Evolutionary conservation across 202 grass and related monocot species (phyloP), one percentile per base, ranked within the genome.

Genomic region (Thinopyrum obtusiflorum): DNA sequence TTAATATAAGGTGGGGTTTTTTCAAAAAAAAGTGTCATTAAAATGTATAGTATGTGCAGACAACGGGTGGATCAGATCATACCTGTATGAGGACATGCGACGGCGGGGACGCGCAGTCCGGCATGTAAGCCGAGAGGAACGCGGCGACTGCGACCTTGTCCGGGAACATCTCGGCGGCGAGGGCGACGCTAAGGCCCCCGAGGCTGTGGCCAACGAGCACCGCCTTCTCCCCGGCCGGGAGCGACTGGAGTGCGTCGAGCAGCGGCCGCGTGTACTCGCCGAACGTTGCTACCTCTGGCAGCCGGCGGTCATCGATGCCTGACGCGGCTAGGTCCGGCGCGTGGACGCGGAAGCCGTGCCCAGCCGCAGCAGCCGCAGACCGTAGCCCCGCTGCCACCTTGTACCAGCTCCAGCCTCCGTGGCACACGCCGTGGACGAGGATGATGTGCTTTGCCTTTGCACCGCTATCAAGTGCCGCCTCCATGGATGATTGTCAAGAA

Each of bases 351-450:
- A 78, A 86, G 31, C 7, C 0, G 12, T 32, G 81, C 17, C 85
- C 86, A 1, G 82, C 17, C n/a, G 79, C 46, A 3, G 67, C 44
- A 4, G 7, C 20, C 14, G 79, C 47, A 4, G 68, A 47, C 17
- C 12, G 28, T 25, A 90, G 91, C 71, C n/a, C 15, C 2, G 83
- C n/a, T 4, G 53, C 73, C 3, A 90, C 74, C 61, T 93, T 90
- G 79, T 93, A 88, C 91, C 91, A 93, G 85, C 78, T 62, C 91
- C 88, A 93, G 27, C 85, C 70, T 17, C 70, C 70, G 7, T 73
- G 70, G 23, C 70, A 73, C 23, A 24, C 85, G 23, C 91, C 91
- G 61, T 93, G 91, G 33, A 93, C 84, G 36, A 93, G 85, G 65
- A 90, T 36, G 75, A 90, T 83, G 78, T 88, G 91, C 62, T 40